phyloP scores from a whole-genome alignment of 352 stramenopile species.

The Bremia lactucae region DNA sequence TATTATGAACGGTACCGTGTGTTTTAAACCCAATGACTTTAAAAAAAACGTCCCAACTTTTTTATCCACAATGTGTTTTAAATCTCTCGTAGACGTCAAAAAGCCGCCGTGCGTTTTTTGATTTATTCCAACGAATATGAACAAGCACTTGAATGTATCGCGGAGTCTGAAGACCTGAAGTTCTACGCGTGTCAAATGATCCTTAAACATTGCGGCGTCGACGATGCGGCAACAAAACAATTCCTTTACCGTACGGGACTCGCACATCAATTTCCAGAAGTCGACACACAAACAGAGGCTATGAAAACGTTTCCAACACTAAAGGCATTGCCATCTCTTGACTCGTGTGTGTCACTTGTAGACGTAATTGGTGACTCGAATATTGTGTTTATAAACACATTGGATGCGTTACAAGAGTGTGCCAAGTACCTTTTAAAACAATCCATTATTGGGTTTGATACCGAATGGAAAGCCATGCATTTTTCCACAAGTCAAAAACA shows the following conservation, averaged over 20 bases:
- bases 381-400: conserved; percentile 53
- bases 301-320: conserved; percentile 16
- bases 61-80: background rate
- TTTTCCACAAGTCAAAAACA: conserved; percentile 7
- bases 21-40: background rate
- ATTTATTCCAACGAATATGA: conserved; percentile 51
- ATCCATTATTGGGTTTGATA: conserved; percentile 60
- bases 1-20: conserved; percentile 35
- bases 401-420: conserved; percentile 21
- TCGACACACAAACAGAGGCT: conserved; percentile 30
- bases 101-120: conserved; percentile 43
- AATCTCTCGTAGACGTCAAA: conserved; percentile 21
- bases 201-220: conserved; percentile 27
- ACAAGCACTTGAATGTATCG: conserved; percentile 36
- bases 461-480: conserved; percentile 61
- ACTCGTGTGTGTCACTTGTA: conserved; percentile 37
- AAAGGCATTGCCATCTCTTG: conserved; percentile 30
- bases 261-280: conserved; percentile 28
- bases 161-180: conserved; percentile 15
- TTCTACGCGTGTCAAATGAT: conserved; percentile 52
- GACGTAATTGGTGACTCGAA: conserved; percentile 30
- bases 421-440: conserved; percentile 30
- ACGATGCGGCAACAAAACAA: conserved; percentile 34
- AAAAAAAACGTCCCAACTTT: too few species aligned
- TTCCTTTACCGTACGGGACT: conserved; percentile 42